Base-by-base conservation (phyloP, 2,329 filamentous ascomycete genomes). In the Apiospora saccharicola region DNA sequence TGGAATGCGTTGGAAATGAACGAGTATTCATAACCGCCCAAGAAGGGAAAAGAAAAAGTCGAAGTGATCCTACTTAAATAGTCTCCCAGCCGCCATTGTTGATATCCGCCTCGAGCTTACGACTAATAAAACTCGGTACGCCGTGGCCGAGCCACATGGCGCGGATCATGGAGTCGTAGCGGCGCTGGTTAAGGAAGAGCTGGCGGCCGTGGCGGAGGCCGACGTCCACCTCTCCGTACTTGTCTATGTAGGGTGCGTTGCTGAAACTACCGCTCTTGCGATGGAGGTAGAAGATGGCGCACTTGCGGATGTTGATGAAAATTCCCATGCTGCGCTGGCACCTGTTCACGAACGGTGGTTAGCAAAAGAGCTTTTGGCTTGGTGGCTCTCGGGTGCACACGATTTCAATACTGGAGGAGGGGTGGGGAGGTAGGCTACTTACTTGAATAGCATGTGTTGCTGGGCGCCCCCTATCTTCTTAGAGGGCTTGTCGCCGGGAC, bases 31-130 rank as follows among this genome's bases (percentile, higher is more conserved):
- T 51, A 0, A 51, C 8, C 8, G 10, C 13, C 12, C 22, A n/a
- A 22, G 0, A 12, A 49, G 19, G 46, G 46, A 10, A 12, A 49
- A 7, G 46, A n/a, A 10, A n/a, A 24, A 24, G 24, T 1, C 30
- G 34, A 41, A 4, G 34, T 19, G 14, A 26, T 67, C 6, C 4
- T 19, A 30, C n/a, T 49, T 26, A 89, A 70, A 91, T 87, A n/a
- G 91, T 98, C 85, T 99, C 96, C 96, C 96, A 99, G 0, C 96
- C 96, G 0, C 96, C 96, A 78, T 94, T 98, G 80, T 99, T 99
- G 64, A 98, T 94, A 81, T 99, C 96, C 19, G 94, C 93, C 85
- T 99, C 96, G 76, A 99, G 83, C 82, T 94, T 96, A 76, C 96
- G 88, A 75, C 93, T 94, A 80, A 99, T 98, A 67, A 94, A 91